These are phyloP conservation scores for Phytophthora megakarya DNA, from an alignment of 352 stramenopile species.

Conservation along the genomic window DNA sequence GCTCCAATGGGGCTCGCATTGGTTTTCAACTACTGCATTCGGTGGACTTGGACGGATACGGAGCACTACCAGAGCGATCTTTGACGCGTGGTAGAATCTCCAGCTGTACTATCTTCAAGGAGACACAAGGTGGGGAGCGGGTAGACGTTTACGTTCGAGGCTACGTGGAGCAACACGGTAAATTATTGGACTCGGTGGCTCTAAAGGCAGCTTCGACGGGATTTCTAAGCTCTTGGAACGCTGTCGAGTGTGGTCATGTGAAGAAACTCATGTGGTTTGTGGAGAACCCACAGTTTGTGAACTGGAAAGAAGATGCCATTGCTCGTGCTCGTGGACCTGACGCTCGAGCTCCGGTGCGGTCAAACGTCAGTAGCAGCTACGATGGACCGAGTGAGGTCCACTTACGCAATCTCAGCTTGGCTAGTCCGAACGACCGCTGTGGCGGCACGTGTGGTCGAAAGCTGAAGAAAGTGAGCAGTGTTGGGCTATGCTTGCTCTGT, in stretches of 20 bases:
- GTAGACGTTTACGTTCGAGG: conserved; percentile 50
- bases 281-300: conserved; percentile 36
- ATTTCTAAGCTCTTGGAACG: conserved; percentile 55
- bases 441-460: conserved; percentile 40
- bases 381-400: conserved; percentile 19
- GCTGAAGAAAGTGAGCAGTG: conserved; percentile 37
- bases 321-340: conserved; percentile 14
- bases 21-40: conserved; percentile 53
- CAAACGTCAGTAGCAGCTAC: conserved; percentile 13
- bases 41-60: conserved; percentile 41
- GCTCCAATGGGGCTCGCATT: conserved; percentile 34
- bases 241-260: conserved; percentile 45
- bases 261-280: conserved; percentile 61
- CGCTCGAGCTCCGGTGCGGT: conserved; percentile 4
- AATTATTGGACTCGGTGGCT: conserved; percentile 43
- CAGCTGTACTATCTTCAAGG: conserved; percentile 46
- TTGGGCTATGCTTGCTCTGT: conserved; percentile 40
- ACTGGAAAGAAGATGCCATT: conserved; percentile 28
- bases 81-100: conserved; percentile 47
- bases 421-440: conserved; percentile 18
- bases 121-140: conserved; percentile 23
- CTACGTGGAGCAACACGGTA: conserved; percentile 49
- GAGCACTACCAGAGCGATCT: conserved; percentile 25
- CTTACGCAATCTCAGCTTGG: conserved; percentile 26
- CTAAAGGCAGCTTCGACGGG: conserved; percentile 50